A percentile compares a stretch with the other conserved stretches of the same genome.
Conservation (phyloP, 2,329 filamentous ascomycete genomes). For the Knufia petricola region DNA sequence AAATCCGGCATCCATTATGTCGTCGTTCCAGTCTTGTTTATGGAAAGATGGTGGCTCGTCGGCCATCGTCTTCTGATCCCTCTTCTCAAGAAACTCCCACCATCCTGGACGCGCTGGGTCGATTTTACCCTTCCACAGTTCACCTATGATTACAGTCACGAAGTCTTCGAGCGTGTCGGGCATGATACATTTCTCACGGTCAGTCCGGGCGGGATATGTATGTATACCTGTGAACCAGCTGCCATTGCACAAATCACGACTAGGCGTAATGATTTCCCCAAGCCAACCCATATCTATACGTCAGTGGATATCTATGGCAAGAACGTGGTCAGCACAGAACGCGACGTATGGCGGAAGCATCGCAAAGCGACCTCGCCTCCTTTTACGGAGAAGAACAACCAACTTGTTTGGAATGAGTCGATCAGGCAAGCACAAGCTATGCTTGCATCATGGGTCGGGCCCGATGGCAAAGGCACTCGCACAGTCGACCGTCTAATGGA, state of each 20-base stretch:
- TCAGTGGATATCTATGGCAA: conserved; percentile 58
- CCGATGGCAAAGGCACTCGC: conserved; percentile 31
- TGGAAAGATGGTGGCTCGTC: conserved; percentile 39
- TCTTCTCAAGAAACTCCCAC: conserved; percentile 34
- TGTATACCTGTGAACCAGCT: conserved; percentile 55
- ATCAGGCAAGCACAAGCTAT: conserved; percentile 55
- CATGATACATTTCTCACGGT: conserved; percentile 56
- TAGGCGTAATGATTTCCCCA: conserved; percentile 61
- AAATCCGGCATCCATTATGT: conserved; percentile 25
- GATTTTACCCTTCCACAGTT: conserved; percentile 28
- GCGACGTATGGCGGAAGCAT: conserved; percentile 60
- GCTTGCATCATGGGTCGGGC: conserved; percentile 48
- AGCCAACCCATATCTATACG: conserved; percentile 51
- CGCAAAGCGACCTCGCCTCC: conserved; percentile 61
- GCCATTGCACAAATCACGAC: conserved; percentile 56
- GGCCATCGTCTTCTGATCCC: conserved; percentile 37
- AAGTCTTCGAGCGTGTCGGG: conserved; percentile 49
- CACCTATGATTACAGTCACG: conserved; percentile 23
- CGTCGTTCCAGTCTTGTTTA: conserved; percentile 25
- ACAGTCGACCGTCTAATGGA: conserved; percentile 49
- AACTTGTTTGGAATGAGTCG: conserved; percentile 54
- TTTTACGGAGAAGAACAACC: conserved; percentile 69
- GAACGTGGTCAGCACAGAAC: conserved; percentile 64
- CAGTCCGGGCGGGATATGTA: conserved; percentile 43
- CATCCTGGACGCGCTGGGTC: conserved; percentile 35